Evolutionary conservation across 371 early-diverging fungal species (phyloP).

Genomic region (Syncephalastrum contaminatum): DNA sequence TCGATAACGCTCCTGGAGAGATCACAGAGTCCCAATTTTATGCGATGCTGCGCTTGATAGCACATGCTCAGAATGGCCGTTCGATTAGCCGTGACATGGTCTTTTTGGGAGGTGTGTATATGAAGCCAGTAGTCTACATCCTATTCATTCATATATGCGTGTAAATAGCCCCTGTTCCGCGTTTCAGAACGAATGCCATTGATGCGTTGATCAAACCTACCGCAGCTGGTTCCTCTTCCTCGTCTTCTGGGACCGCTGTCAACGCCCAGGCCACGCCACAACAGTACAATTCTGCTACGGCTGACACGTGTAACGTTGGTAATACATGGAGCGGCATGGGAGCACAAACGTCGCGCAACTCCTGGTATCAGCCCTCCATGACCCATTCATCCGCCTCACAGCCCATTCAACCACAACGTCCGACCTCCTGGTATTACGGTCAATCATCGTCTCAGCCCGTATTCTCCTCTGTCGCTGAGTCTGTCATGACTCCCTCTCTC

Average conservation of each 20-base stretch:
- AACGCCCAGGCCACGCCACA: conserved; percentile 11
- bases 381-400: conserved; percentile 1
- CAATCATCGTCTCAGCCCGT: not conserved
- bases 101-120: conserved; percentile 37
- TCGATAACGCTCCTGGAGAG: conserved; percentile 35
- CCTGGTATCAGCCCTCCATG: conserved; percentile 8
- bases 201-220: conserved; percentile 34
- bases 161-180: conserved; percentile 40
- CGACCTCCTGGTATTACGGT: conserved; percentile 17
- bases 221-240: not conserved
- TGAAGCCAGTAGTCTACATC: not conserved
- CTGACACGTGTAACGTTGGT: no score
- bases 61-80: conserved; percentile 52
- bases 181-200: conserved; percentile 37
- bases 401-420: not conserved
- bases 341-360: conserved; percentile 16
- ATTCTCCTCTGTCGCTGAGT: no score
- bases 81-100: conserved; percentile 42
- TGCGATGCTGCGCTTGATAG: conserved; percentile 46
- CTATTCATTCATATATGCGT: not conserved
- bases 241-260: not conserved
- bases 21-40: conserved; percentile 39
- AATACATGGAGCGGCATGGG: conserved; percentile 2
- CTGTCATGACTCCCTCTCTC: no score
- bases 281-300: not conserved